Evolutionary conservation across 495 filamentous ascomycete species (phyloP), one percentile per base, ranked within the genome.

Genomic region (Aspergillus sclerotioniger): DNA sequence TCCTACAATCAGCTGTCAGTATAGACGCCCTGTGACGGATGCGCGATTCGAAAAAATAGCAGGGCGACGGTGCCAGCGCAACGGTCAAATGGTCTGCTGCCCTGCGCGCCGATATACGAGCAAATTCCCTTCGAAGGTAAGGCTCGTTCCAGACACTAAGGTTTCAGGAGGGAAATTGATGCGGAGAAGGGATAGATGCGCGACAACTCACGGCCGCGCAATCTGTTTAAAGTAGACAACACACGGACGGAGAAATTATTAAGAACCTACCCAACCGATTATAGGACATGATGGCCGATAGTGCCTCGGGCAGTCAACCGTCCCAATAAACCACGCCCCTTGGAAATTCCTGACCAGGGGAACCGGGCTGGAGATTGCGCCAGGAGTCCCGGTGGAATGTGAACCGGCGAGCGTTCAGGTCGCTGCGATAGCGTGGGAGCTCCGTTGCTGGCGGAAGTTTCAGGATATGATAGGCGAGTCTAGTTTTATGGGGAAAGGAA

Each of bases 201-300:
- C 50, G 45, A 58, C 59, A 43, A 44, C 51, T 33, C 55, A 54
- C 43, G 46, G 62, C 61, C 43, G 59, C 55, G 59, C 54, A 61
- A 56, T 16, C 53, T 28, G 37, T 21, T 33, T 20, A 28, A 52
- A 21, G 16, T 39, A 41, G 35, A 58, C 19, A 31, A 56, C 32
- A 55, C 53, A 62, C 45, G 44, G 31, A 62, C 54, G 39, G 57
- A 60, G 46, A 59, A 59, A 3, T 25, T 25, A 25, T 56, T 58
- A 53, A 57, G 62, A 58, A 85, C 86, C 76, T 76, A 85, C 87
- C 83, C 80, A 89, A 72, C 54, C 85, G 84, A 80, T 89, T 88
- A 76, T 90, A 90, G 68, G 86, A 70, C 75, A 77, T 77, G 20
- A 57, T 64, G 64, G 59, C 37, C 51, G 31, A 60, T 54, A 39